A percentile compares a stretch with the other conserved stretches of the same genome.
These are phyloP conservation scores for Amphirosellinia nigrospora DNA, from an alignment of 495 filamentous ascomycete species.

Conservation along the genomic window DNA sequence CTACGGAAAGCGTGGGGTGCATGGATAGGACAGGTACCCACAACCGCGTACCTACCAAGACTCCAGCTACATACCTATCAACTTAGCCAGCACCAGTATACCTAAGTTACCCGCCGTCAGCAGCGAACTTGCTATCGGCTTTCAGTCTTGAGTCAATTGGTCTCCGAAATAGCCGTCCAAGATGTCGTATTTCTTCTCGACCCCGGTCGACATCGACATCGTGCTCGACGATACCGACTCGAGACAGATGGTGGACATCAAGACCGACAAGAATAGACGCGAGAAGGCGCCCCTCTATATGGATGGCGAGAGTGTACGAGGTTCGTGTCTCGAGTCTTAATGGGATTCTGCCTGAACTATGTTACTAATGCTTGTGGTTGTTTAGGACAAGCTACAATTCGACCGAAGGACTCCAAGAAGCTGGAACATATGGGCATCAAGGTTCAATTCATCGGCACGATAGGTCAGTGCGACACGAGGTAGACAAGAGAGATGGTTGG, in stretches of 20 bases:
- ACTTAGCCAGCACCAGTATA: not conserved
- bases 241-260: constrained; percentile 92
- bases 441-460: constrained; percentile 99
- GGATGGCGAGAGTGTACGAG: constrained; percentile 96
- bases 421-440: constrained; percentile 99
- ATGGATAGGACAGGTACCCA: constrained; percentile 4
- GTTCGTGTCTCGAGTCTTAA: constrained; percentile 22
- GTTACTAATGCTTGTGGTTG: not conserved
- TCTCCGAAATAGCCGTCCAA: constrained; percentile 37
- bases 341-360: not conserved
- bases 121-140: not conserved
- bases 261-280: constrained; percentile 94
- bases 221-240: constrained; percentile 95
- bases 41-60: not conserved
- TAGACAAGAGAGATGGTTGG: not conserved
- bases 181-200: constrained; percentile 99
- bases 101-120: not conserved
- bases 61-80: constrained; percentile 2
- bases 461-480: constrained; percentile 65
- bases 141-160: constrained; percentile 4
- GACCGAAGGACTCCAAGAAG: constrained; percentile 97
- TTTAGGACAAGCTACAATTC: constrained; percentile 81
- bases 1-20: not conserved
- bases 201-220: constrained; percentile 97
- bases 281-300: constrained; percentile 97